A percentile compares a stretch with the other conserved stretches of the same genome.
Conservation (phyloP, 2,329 filamentous ascomycete genomes). For the Claviceps sp. region DNA sequence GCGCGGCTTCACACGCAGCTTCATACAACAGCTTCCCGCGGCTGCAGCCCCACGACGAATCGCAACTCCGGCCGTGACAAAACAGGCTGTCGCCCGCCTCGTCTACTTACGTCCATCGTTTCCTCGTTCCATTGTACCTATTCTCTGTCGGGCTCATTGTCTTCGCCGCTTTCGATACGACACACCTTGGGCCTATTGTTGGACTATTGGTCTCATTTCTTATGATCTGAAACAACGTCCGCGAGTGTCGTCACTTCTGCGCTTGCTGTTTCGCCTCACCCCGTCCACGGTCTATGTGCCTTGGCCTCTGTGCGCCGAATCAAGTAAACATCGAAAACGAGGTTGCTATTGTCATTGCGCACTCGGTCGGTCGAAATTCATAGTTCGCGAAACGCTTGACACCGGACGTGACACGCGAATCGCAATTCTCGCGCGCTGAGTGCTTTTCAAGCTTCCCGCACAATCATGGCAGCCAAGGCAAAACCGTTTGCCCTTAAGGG, state of each 20-base stretch:
- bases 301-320: too few species aligned
- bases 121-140: background rate
- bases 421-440: background rate
- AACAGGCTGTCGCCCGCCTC: conserved; percentile 5
- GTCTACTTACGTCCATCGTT: background rate
- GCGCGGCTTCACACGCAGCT: too few species aligned
- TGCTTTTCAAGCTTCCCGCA: background rate
- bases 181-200: background rate
- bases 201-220: background rate
- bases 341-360: background rate
- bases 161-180: background rate
- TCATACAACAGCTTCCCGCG: background rate
- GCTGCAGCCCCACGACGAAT: conserved; percentile 3
- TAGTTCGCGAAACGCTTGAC: background rate
- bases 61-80: conserved; percentile 1
- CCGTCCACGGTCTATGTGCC: too few species aligned
- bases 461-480: conserved; percentile 35
- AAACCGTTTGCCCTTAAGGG: conserved; percentile 44
- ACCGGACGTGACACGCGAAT: conserved; percentile 3
- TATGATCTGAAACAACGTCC: background rate
- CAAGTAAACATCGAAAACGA: conserved; percentile 8
- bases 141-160: conserved; percentile 1
- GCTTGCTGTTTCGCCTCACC: background rate
- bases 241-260: background rate
- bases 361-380: background rate